These are phyloP conservation scores for Talaromyces ruber DNA, from an alignment of 495 filamentous ascomycete genomes.

Conservation along the genomic window DNA sequence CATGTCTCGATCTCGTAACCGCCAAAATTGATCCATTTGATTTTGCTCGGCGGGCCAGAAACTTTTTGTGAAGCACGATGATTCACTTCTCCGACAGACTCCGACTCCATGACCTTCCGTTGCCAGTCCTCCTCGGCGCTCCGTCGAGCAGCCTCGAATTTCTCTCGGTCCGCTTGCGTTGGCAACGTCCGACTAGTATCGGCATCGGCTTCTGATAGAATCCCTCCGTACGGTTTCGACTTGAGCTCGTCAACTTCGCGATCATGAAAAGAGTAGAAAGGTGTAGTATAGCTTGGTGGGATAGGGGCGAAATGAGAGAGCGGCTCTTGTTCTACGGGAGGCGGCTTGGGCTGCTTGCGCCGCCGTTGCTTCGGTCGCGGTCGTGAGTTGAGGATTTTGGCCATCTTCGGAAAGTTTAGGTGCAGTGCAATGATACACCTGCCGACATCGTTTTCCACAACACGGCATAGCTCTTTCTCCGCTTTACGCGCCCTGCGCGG, in stretches of 20 bases:
- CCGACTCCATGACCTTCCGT: slow-evolving; percentile 41
- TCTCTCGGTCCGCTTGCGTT: slow-evolving; percentile 63
- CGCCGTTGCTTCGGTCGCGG: slow-evolving; percentile 24
- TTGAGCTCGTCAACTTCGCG: slow-evolving; percentile 83
- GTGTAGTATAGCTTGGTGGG: slow-evolving; percentile 51
- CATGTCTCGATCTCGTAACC: slow-evolving; percentile 97
- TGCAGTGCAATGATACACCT: slow-evolving; percentile 52
- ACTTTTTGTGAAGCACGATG: slow-evolving; percentile 54
- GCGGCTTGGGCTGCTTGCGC: slow-evolving; percentile 28
- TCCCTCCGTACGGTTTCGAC: slow-evolving; percentile 92
- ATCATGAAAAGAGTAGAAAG: slow-evolving; percentile 78
- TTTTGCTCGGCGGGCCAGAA: slow-evolving; percentile 83
- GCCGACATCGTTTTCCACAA: slow-evolving; percentile 25
- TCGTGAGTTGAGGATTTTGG: slow-evolving; percentile 43
- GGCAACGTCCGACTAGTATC: slow-evolving; percentile 87
- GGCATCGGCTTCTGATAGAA: slow-evolving; percentile 79
- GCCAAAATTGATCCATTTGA: slow-evolving; percentile 97
- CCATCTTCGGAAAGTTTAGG: slow-evolving; percentile 49
- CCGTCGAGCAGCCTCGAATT: slow-evolving; percentile 80
- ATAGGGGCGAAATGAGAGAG: slow-evolving; percentile 39
- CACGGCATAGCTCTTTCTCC: slow-evolving; percentile 27
- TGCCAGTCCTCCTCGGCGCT: slow-evolving; percentile 91
- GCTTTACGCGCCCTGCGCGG: slow-evolving; percentile 26
- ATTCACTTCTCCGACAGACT: slow-evolving; percentile 37
- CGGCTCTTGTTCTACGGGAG: slow-evolving; percentile 22